Percentiles rank a stretch among this genome's conserved stretches.
phyloP scores from a whole-genome alignment of 2,329 filamentous ascomycete genomes.

The Talaromyces funiculosus region DNA sequence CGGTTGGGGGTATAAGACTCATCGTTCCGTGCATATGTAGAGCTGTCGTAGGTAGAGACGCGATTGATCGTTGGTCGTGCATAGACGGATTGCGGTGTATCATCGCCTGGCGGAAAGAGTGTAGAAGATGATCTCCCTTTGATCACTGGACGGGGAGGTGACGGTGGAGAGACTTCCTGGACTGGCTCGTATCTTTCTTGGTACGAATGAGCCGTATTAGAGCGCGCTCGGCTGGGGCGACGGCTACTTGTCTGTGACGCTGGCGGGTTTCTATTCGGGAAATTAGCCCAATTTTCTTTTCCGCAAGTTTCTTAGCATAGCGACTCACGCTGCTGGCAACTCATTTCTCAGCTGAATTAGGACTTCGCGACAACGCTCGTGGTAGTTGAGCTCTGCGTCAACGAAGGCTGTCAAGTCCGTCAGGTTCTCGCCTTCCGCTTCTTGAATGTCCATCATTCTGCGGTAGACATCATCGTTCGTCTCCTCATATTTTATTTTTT shows the following conservation, averaged over 20 bases:
- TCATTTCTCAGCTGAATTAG: conserved; percentile 64
- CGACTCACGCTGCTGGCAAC: conserved; percentile 58
- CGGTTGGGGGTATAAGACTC: conserved; percentile 48
- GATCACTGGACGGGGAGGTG: conserved; percentile 50
- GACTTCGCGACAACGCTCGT: conserved; percentile 84
- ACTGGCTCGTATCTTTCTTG: conserved; percentile 53
- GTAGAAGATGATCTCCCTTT: conserved; percentile 40
- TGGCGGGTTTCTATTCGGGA: conserved; percentile 21
- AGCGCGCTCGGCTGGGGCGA: conserved; percentile 51
- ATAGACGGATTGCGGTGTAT: conserved; percentile 35
- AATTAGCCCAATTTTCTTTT: conserved; percentile 14
- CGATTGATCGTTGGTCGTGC: conserved; percentile 47
- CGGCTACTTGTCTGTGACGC: conserved; percentile 28
- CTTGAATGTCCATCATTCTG: conserved; percentile 94
- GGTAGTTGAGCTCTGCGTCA: conserved; percentile 83
- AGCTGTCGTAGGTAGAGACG: conserved; percentile 55
- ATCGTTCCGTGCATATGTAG: conserved; percentile 49
- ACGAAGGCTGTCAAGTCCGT: conserved; percentile 74
- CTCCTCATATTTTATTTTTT: conserved; percentile 96
- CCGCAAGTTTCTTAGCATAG: neutral
- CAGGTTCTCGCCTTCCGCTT: conserved; percentile 78
- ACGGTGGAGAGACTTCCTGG: conserved; percentile 49
- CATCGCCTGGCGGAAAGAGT: conserved; percentile 31
- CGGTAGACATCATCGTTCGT: conserved; percentile 85
- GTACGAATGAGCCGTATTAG: conserved; percentile 60